Evolutionary conservation across 257 asterid genomes (phyloP).

Genomic region (Jacaranda mimosifolia): DNA sequence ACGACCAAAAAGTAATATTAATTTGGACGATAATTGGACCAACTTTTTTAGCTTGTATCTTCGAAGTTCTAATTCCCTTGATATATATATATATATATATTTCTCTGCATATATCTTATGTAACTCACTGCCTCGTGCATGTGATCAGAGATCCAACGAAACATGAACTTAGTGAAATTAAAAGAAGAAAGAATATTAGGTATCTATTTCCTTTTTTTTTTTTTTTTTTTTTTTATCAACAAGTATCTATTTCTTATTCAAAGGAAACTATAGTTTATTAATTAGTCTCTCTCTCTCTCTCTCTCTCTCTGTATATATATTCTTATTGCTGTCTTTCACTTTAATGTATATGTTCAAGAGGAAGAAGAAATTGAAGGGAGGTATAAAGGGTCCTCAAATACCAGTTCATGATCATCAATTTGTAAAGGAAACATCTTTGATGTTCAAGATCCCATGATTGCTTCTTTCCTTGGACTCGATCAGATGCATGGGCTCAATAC

Average conservation of each 20-base stretch:
- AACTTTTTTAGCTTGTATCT: constrained; percentile 34
- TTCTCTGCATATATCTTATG: constrained; percentile 40
- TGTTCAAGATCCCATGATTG: too few relatives aligned
- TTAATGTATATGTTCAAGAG: constrained; percentile 37
- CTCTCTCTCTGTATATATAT: too few relatives aligned
- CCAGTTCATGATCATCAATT: not conserved
- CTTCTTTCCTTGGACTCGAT: too few relatives aligned
- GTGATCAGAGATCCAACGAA: constrained; percentile 52
- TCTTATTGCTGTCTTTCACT: constrained; percentile 16
- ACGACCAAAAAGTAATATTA: too few relatives aligned
- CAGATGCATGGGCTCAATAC: too few relatives aligned
- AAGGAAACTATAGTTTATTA: too few relatives aligned
- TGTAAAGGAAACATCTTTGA: not conserved
- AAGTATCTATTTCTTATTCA: too few relatives aligned
- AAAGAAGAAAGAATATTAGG: too few relatives aligned
- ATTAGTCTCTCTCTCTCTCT: too few relatives aligned
- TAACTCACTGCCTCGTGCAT: constrained; percentile 56
- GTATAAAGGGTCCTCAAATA: constrained; percentile 35
- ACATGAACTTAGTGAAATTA: too few relatives aligned
- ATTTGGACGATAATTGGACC: not conserved
- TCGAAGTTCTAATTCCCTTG: constrained; percentile 27
- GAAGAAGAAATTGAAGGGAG: constrained; percentile 53
- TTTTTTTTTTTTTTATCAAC: too few relatives aligned
- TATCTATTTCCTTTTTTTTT: too few relatives aligned
- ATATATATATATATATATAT: constrained; percentile 26